These are phyloP conservation scores for Vishniacozyma victoriae DNA, from an alignment of 768 basidiomycete genomes.

Conservation along the genomic window DNA sequence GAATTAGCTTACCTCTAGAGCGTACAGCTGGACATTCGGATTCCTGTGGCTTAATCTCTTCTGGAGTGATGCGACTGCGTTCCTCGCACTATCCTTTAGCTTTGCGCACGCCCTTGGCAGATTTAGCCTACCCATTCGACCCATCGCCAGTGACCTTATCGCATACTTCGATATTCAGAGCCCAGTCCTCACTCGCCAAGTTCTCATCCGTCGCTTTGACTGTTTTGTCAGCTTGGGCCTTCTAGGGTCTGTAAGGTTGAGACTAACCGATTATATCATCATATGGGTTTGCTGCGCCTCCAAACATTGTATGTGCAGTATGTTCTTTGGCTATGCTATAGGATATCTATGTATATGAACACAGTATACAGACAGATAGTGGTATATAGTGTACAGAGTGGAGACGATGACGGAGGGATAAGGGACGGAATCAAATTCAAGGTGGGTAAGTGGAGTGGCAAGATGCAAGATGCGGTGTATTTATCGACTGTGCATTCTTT, in stretches of 20 bases:
- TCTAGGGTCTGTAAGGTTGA: neutral
- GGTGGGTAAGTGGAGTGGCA: neutral
- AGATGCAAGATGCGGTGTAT: neutral
- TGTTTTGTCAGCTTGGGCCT: constrained; percentile 43
- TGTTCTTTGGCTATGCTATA: neutral
- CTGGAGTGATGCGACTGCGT: constrained; percentile 73
- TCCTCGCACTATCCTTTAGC: constrained; percentile 61
- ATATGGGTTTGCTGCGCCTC: constrained; percentile 51
- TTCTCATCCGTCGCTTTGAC: constrained; percentile 98
- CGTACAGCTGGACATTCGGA: constrained; percentile 92
- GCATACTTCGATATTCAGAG: constrained; percentile 83
- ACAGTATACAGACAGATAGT: too few relatives aligned
- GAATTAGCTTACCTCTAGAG: constrained; percentile 57
- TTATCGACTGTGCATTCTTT: neutral
- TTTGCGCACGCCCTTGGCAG: neutral
- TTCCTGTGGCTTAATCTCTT: constrained; percentile 90
- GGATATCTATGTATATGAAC: neutral
- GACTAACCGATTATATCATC: constrained; percentile 85
- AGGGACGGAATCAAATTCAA: neutral
- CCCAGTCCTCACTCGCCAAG: constrained; percentile 91
- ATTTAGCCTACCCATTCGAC: constrained; percentile 62
- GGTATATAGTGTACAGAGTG: too few relatives aligned
- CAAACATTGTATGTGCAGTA: constrained; percentile 34
- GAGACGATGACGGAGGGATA: too few relatives aligned
- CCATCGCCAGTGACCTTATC: constrained; percentile 93